Conservation (phyloP, 108 stramenopile genomes). For the Mediolabrus comicus region DNA sequence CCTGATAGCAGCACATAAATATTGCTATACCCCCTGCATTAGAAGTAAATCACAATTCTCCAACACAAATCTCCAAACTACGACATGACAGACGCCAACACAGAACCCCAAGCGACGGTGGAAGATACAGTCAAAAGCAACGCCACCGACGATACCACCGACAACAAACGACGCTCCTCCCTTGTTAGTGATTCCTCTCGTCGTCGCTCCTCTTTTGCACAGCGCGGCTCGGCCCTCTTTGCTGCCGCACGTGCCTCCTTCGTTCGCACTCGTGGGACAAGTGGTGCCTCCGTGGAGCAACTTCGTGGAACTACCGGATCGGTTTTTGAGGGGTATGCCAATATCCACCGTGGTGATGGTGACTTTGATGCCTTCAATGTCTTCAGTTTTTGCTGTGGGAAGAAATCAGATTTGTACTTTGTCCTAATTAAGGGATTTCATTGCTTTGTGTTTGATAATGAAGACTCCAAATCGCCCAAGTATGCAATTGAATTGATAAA, state of each 20-base stretch:
- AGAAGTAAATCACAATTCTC: no score
- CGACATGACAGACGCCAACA: neutral
- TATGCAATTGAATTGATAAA: conserved; percentile 76
- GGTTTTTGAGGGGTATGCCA: conserved; percentile 77
- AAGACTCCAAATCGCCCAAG: conserved; percentile 54
- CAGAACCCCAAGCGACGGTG: neutral
- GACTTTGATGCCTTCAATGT: conserved; percentile 18
- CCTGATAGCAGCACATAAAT: no score
- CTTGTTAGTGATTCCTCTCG: neutral
- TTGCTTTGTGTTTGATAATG: conserved; percentile 70
- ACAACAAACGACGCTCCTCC: neutral
- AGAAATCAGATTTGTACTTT: conserved; percentile 41
- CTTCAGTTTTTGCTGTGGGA: conserved; percentile 13
- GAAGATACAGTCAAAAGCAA: neutral
- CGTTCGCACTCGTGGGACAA: conserved; percentile 54
- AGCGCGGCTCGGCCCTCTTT: conserved; percentile 31
- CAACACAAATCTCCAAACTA: no score
- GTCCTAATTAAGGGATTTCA: conserved; percentile 82
- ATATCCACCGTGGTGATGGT: conserved; percentile 56
- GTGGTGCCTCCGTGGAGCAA: conserved; percentile 65
- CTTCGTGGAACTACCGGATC: conserved; percentile 74
- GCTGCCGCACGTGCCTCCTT: conserved; percentile 34
- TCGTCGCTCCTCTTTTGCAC: neutral
- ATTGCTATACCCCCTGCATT: no score
- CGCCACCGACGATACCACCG: neutral